Percentiles rank a stretch among this genome's conserved stretches.
These are phyloP conservation scores for Vicia villosa DNA, from an alignment of 306 rosid species.

Conservation along the genomic window DNA sequence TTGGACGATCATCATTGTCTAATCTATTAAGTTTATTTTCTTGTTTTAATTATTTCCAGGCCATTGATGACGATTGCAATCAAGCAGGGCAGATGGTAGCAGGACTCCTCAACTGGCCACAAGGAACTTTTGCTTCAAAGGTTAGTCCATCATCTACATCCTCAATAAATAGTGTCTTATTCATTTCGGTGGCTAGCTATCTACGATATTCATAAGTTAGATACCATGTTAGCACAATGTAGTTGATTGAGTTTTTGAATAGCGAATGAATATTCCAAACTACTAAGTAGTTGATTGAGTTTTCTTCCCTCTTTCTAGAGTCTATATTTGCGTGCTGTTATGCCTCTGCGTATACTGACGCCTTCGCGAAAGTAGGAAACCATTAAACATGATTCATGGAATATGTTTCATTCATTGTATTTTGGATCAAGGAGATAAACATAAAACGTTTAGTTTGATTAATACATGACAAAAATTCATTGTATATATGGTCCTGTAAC, in stretches of 20 bases:
- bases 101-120: constrained; percentile 96
- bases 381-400: background rate
- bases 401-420: constrained; percentile 1
- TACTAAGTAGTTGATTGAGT: constrained; percentile 21
- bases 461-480: background rate
- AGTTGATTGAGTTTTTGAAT: too few species aligned
- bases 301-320: background rate
- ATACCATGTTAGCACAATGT: background rate
- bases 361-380: background rate
- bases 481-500: too few species aligned
- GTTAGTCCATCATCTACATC: constrained; percentile 44
- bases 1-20: constrained; percentile 3
- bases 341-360: background rate
- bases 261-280: constrained; percentile 8
- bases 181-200: constrained; percentile 9
- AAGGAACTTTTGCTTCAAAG: constrained; percentile 96
- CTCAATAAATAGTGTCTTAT: background rate
- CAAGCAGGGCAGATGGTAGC: constrained; percentile 97
- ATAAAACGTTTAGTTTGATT: constrained; percentile 17
- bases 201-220: background rate
- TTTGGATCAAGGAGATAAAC: constrained; percentile 2
- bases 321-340: constrained; percentile 7
- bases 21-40: background rate
- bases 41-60: constrained; percentile 42
- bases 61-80: constrained; percentile 98